These are phyloP conservation scores for Linderina pennispora DNA, from an alignment of 192 early-diverging fungal genomes.

Conservation along the genomic window DNA sequence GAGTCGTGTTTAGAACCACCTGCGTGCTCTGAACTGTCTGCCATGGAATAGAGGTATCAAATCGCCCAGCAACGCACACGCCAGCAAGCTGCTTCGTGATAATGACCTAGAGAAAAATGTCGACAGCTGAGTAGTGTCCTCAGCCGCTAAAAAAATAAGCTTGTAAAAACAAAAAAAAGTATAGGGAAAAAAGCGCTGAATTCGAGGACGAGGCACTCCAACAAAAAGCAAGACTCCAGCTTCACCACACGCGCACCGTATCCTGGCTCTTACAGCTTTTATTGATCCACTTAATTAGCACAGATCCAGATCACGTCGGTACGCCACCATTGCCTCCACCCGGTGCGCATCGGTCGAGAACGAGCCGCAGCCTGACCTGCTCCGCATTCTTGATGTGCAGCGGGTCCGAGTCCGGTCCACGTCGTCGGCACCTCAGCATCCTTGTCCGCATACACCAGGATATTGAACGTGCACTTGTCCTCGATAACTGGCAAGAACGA, in stretches of 20 bases:
- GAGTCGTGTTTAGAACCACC: constrained; percentile 9
- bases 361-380: constrained; percentile 74
- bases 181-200: no score
- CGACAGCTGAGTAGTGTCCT: no score
- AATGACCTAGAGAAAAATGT: no score
- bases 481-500: constrained; percentile 85
- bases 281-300: no score
- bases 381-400: constrained; percentile 77
- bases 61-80: no score
- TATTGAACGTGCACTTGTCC: constrained; percentile 88
- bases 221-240: constrained; percentile 1
- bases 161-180: no score
- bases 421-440: constrained; percentile 78
- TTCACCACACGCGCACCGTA: no score
- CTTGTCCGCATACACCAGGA: constrained; percentile 82
- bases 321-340: constrained; percentile 83
- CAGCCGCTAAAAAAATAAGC: no score
- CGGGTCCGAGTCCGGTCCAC: constrained; percentile 82
- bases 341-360: constrained; percentile 81
- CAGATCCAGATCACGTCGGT: constrained; percentile 59
- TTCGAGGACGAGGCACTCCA: no score
- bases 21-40: constrained; percentile 5
- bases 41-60: no score
- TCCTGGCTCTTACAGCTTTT: no score
- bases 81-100: no score